Evolutionary conservation across 164 flowering plant genomes (phyloP), one percentile per base, ranked within the genome.

Genomic region (Houttuynia cordata): DNA sequence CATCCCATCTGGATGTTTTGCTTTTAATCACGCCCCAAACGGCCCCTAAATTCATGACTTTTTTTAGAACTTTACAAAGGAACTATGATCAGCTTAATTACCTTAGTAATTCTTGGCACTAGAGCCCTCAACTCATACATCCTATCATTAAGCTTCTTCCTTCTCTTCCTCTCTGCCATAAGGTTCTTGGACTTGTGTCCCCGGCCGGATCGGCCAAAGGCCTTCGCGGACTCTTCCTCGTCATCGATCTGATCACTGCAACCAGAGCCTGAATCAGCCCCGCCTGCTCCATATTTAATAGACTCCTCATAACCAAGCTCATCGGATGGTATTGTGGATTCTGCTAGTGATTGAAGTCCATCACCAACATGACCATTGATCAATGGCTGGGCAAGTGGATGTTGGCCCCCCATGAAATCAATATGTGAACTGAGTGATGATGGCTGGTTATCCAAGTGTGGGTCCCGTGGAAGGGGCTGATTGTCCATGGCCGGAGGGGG

Each of bases 31-130:
- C n/a, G n/a, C n/a, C n/a, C n/a, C n/a, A n/a, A n/a, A n/a, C n/a
- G n/a, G n/a, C n/a, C n/a, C n/a, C n/a, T n/a, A n/a, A n/a, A n/a
- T n/a, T n/a, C n/a, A n/a, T n/a, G n/a, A n/a, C n/a, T n/a, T n/a
- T n/a, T n/a, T n/a, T n/a, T n/a, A n/a, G n/a, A n/a, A n/a, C n/a
- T n/a, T n/a, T n/a, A n/a, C n/a, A n/a, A n/a, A n/a, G n/a, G n/a
- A n/a, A n/a, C 37, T 25, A 58, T 58, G 5, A 58, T 14, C 19
- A 58, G 19, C 17, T 10, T 8, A 14, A 24, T 53, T 75, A 90
- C 99, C 92, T 93, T 93, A 0, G 89, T 72, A 50, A 93, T 93
- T 24, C 78, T 88, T 14, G 99, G 99, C 66, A 93, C 99, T 64
- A 90, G 72, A 53, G 97, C 63, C 0, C 99, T 76, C 22, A 93